Conservation (phyloP, 768 basidiomycete genomes). For the Tulasnella sp. region DNA sequence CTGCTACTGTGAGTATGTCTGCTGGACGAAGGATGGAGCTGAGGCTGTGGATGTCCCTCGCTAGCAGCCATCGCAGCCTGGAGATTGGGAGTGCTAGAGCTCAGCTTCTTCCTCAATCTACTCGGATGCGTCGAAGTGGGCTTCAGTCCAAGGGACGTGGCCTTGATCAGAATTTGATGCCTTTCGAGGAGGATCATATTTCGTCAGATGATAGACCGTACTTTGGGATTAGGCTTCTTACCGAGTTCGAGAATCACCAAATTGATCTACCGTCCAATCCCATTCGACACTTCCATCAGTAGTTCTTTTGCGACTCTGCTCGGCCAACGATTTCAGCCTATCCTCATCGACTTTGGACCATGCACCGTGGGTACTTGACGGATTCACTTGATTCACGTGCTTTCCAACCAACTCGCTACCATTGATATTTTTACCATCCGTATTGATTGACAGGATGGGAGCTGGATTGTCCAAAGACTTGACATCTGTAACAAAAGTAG, state of each 20-base stretch:
- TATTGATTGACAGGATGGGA: no score
- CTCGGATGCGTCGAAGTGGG: conserved; percentile 17
- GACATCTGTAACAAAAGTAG: no score
- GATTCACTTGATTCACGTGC: not conserved
- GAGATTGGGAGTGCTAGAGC: no score
- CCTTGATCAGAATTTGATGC: conserved; percentile 74
- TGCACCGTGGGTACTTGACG: conserved; percentile 43
- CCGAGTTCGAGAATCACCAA: conserved; percentile 65
- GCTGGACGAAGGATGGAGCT: no score
- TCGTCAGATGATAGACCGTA: not conserved
- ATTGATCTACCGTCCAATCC: conserved; percentile 63
- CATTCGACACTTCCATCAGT: conserved; percentile 54
- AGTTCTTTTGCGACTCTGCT: conserved; percentile 40
- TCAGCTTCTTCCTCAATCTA: conserved; percentile 1
- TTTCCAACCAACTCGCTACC: no score
- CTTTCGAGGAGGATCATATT: conserved; percentile 30
- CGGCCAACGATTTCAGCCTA: conserved; percentile 50
- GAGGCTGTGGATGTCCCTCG: no score
- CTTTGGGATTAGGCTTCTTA: conserved; percentile 22
- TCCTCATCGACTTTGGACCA: conserved; percentile 74
- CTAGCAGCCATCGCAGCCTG: no score
- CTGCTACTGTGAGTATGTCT: no score
- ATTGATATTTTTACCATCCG: no score
- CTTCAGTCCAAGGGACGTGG: conserved; percentile 63
- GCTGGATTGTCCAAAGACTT: no score